phyloP scores from a whole-genome alignment of 2,329 filamentous ascomycete species.

The Penicillium sp. region DNA sequence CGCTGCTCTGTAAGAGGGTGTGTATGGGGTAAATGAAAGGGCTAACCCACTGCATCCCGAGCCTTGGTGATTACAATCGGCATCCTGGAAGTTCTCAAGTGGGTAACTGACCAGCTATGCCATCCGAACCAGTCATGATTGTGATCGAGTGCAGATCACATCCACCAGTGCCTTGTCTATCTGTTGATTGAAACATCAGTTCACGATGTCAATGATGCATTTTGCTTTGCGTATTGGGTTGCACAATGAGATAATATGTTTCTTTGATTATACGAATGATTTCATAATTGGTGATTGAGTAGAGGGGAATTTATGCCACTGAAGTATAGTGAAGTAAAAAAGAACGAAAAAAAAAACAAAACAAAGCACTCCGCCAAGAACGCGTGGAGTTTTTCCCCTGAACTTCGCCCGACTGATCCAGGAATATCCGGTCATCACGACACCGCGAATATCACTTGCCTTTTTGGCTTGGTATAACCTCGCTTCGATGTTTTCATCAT shows the following conservation, averaged over 20 bases:
- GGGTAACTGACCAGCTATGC: background rate
- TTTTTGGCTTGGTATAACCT: background rate
- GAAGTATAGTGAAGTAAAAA: background rate
- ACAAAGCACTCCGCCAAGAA: conserved; percentile 2
- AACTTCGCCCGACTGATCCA: background rate
- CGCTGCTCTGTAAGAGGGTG: background rate
- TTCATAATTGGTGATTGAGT: background rate
- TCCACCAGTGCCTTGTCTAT: background rate
- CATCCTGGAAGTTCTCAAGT: conserved; percentile 5
- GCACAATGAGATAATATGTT: background rate
- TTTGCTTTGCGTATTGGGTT: background rate
- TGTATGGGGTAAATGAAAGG: conserved; percentile 11
- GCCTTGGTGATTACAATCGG: conserved; percentile 6
- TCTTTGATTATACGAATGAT: background rate
- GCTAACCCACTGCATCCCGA: background rate
- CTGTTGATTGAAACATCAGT: background rate
- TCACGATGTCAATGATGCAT: background rate
- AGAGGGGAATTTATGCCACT: background rate
- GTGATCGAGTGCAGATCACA: conserved; percentile 8
- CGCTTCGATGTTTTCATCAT: background rate
- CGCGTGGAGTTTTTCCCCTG: conserved; percentile 7
- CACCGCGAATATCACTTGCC: conserved; percentile 5
- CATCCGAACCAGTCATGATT: conserved; percentile 3
- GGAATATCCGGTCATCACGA: background rate
- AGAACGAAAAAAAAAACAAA: background rate